These are phyloP conservation scores for Sporobolomyces roseus DNA, from an alignment of 768 basidiomycete genomes.

Conservation along the genomic window DNA sequence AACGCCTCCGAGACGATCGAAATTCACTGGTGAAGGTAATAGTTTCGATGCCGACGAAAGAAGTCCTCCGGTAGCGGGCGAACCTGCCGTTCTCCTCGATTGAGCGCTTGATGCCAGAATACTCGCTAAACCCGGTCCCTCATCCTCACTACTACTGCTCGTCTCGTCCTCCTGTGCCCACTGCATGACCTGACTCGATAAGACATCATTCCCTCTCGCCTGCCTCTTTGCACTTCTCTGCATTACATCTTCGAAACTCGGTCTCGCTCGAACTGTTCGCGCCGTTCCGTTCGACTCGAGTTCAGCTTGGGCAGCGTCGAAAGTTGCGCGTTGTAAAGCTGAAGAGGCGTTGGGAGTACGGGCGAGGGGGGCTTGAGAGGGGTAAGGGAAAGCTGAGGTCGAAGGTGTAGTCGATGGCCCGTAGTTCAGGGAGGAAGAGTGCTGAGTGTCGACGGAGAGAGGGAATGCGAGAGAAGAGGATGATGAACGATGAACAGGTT, in stretches of 20 bases:
- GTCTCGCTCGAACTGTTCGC: neutral
- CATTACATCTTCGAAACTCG: constrained; percentile 17
- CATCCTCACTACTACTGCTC: constrained; percentile 30
- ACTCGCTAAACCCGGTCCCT: constrained; percentile 10
- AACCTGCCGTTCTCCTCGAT: neutral
- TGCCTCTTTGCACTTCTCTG: constrained; percentile 23
- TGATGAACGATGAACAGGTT: neutral
- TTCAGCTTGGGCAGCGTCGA: neutral
- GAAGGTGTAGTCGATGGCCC: neutral
- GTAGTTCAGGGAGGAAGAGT: neutral
- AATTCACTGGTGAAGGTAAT: constrained; percentile 4
- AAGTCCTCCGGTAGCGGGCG: neutral
- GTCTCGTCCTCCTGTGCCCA: constrained; percentile 31
- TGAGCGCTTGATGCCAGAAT: neutral
- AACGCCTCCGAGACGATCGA: neutral
- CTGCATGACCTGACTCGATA: constrained; percentile 14
- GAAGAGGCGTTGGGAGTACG: constrained; percentile 15
- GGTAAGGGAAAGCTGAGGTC: neutral
- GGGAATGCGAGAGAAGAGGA: neutral
- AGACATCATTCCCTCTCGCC: neutral
- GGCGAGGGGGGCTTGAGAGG: neutral
- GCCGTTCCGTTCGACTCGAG: neutral
- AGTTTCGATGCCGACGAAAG: neutral
- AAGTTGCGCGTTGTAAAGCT: constrained; percentile 23
- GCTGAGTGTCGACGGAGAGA: neutral